Conservation (phyloP, 169 alveolate species). For the Plasmodium vinckei region DNA sequence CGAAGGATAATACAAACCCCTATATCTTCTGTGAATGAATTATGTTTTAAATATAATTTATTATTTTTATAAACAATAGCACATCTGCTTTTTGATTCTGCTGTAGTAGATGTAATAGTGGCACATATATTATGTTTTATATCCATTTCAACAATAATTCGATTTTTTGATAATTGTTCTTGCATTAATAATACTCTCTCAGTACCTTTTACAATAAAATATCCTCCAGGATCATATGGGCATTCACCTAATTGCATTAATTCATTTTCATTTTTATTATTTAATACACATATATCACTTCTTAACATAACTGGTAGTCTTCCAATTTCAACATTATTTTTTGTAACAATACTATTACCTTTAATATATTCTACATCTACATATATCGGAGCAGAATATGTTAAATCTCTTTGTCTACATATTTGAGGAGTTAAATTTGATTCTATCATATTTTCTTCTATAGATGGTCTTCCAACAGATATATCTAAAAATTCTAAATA, state of each 20-base stretch:
- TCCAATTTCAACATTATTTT: conserved; percentile 93
- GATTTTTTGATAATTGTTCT: conserved; percentile 97
- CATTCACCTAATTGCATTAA: conserved; percentile 88
- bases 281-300: conserved; percentile 91
- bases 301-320: conserved; percentile 98
- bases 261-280: conserved; percentile 76
- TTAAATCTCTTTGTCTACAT: conserved; percentile 97
- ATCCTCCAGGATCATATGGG: conserved; percentile 99
- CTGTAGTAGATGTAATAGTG: conserved; percentile 97
- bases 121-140: conserved; percentile 95
- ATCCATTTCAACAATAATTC: conserved; percentile 99
- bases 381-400: conserved; percentile 98
- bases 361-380: conserved; percentile 96
- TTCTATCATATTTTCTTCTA: conserved; percentile 90
- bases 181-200: conserved; percentile 98
- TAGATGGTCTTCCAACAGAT: conserved; percentile 90
- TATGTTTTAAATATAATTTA: conserved; percentile 95
- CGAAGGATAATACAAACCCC: conserved; percentile 97
- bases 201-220: conserved; percentile 98
- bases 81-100: conserved; percentile 97
- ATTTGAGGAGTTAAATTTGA: conserved; percentile 94
- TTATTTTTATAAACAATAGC: conserved; percentile 94
- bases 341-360: conserved; percentile 90
- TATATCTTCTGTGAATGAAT: conserved; percentile 96
- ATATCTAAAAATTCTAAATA: conserved; percentile 91